These are phyloP conservation scores for Falciphora oryzae DNA, from an alignment of 2,329 filamentous ascomycete genomes.

Conservation along the genomic window DNA sequence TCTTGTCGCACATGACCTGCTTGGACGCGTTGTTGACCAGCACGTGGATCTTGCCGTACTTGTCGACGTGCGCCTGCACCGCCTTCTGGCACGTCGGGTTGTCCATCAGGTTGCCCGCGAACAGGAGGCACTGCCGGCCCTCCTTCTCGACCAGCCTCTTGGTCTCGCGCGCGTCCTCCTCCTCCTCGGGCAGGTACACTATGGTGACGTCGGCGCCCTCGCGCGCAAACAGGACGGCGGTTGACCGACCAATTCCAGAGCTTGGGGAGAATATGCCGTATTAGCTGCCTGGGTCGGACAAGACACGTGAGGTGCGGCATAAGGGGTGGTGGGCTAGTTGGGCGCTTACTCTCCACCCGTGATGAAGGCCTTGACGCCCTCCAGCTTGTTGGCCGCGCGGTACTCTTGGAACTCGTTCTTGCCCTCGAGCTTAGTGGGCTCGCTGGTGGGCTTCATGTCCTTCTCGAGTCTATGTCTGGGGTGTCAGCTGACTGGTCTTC, in stretches of 20 bases:
- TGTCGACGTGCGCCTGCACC: constrained; percentile 47
- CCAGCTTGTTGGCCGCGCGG: constrained; percentile 40
- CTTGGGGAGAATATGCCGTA: constrained; percentile 20
- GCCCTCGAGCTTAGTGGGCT: constrained; percentile 34
- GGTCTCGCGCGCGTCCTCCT: constrained; percentile 49
- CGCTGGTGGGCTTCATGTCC: constrained; percentile 32
- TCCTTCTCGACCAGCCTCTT: constrained; percentile 46
- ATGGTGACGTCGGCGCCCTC: constrained; percentile 53
- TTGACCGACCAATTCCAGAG: constrained; percentile 48
- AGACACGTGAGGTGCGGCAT: background rate
- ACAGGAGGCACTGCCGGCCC: constrained; percentile 38
- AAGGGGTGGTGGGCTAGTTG: too few relatives aligned
- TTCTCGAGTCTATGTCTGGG: constrained; percentile 26
- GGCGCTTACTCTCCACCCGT: constrained; percentile 48
- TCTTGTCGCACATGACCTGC: constrained; percentile 47
- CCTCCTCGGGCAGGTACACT: constrained; percentile 49
- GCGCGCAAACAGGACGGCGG: constrained; percentile 50
- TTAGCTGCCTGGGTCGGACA: background rate
- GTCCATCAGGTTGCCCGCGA: constrained; percentile 43
- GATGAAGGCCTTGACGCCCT: constrained; percentile 45
- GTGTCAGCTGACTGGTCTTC: background rate
- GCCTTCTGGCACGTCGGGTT: constrained; percentile 43
- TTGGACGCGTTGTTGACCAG: constrained; percentile 56
- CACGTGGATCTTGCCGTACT: constrained; percentile 39
- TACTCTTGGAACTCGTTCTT: constrained; percentile 32